Evolutionary conservation across 140 eudicot species (phyloP), one percentile per base, ranked within the genome.

Genomic region (Flaveria floridana): DNA sequence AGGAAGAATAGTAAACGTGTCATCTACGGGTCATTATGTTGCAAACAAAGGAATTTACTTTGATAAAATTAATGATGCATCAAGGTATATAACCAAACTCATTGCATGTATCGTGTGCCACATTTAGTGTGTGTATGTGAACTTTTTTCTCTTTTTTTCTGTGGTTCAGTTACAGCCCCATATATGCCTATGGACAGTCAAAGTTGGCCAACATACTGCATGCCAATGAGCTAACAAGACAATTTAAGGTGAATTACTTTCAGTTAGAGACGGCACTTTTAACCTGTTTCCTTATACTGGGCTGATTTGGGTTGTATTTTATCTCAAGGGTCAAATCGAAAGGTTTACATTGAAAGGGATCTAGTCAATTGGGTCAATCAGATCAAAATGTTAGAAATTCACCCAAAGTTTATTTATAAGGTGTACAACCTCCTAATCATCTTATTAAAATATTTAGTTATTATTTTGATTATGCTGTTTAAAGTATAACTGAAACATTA

Each of bases 201-300:
- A 92, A 93, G 84, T 87, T 93, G 53, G 95, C 92, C 34, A 91
- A 86, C 74, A 79, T 88, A 79, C 77, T 92, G 67, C 93, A 89
- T 25, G 88, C 88, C 20, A 85, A 87, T 20, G 91, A 91, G 83
- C 84, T 91, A 19, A 34, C 97, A 61, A 86, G 91, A 78, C 84
- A 67, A 14, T 76, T 88, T 48, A 85, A 86, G 96, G 97, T 86
- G 80, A 11, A 6, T 55, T 18, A 6, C 6, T 12, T 48, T 13
- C 16, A 11, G 3, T 5, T 55, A 51, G 19, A 51, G 20, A 11
- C 57, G 57, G 10, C 61, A n/a, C 9, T 55, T 7, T 55, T 9
- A 55, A 18, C 25, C 11, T 6, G 23, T 55, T 55, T 55, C 11
- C 11, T 55, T 55, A 18, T 18, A 65, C 37, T 2, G 16, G 6